Conservation (phyloP, 345 rosid species). For the Rhizophora apiculata region DNA sequence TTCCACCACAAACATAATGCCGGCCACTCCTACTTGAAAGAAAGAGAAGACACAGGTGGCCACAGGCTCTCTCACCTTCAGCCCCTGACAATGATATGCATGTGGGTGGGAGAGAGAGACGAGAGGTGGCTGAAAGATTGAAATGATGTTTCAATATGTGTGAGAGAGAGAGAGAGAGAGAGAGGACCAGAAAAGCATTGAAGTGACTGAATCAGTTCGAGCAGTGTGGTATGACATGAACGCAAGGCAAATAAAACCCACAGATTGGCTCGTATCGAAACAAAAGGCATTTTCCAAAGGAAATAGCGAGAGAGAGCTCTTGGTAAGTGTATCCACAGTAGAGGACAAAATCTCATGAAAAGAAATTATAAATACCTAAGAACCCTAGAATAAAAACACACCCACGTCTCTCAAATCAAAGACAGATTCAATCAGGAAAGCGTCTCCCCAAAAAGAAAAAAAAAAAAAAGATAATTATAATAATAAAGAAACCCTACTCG, state of each 20-base stretch:
- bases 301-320: background rate
- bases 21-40: too few species aligned
- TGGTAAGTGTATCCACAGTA: constrained; percentile 14
- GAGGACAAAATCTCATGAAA: constrained; percentile 39
- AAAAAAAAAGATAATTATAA: background rate
- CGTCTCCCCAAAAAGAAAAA: constrained; percentile 1
- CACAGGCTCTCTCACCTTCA: too few species aligned
- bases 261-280: constrained; percentile 18
- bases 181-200: constrained; percentile 22
- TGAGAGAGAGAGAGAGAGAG: constrained; percentile 12
- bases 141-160: too few species aligned
- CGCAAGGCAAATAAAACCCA: constrained; percentile 24
- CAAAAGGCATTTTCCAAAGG: constrained; percentile 12
- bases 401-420: constrained; percentile 45
- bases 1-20: too few species aligned
- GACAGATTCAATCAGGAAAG: background rate
- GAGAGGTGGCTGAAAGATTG: too few species aligned
- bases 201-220: constrained; percentile 48
- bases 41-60: too few species aligned
- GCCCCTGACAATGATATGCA: too few species aligned
- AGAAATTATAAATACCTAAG: constrained; percentile 38
- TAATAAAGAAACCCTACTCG: constrained; percentile 14
- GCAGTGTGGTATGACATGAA: constrained; percentile 11
- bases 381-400: constrained; percentile 34
- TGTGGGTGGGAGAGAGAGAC: too few species aligned